Evolutionary conservation across 805 yeast genomes (phyloP).

Genomic region (Cyberlindnera xylosilytica): DNA sequence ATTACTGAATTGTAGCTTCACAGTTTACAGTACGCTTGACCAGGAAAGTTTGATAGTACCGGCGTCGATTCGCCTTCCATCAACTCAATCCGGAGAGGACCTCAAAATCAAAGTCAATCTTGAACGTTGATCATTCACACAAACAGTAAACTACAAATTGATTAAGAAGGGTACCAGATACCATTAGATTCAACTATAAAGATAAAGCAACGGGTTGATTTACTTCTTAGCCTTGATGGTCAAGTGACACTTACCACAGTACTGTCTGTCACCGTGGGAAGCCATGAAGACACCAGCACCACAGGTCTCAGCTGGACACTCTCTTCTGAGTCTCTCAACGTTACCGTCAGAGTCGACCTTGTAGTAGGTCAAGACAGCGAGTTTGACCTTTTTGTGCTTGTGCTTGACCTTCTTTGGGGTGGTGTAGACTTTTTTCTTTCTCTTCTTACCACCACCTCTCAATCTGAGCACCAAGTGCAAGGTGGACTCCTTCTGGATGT

Average conservation of each 20-base stretch:
- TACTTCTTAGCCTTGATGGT: constrained; percentile 61
- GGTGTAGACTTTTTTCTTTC: constrained; percentile 99
- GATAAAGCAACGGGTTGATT: constrained; percentile 4
- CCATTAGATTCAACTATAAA: neutral
- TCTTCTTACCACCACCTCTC: constrained; percentile 99
- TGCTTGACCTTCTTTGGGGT: constrained; percentile 99
- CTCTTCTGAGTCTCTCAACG: constrained; percentile 98
- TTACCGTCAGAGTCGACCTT: constrained; percentile 98
- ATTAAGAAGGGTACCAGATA: neutral
- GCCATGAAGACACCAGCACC: constrained; percentile 99
- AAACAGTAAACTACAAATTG: neutral
- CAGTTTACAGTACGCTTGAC: no score
- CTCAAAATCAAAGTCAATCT: no score
- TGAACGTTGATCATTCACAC: no score
- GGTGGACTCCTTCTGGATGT: constrained; percentile 97
- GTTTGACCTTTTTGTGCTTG: constrained; percentile 99
- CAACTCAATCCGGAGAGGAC: no score
- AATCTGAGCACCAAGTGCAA: constrained; percentile 94
- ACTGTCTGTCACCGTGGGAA: constrained; percentile 94
- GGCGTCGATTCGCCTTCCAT: no score
- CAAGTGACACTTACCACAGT: constrained; percentile 99
- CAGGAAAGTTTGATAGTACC: no score
- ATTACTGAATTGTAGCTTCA: no score
- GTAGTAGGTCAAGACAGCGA: constrained; percentile 99
- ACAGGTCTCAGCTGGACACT: constrained; percentile 89